Conservation (phyloP, 257 asterid species). For the Solanum medicagineum region DNA sequence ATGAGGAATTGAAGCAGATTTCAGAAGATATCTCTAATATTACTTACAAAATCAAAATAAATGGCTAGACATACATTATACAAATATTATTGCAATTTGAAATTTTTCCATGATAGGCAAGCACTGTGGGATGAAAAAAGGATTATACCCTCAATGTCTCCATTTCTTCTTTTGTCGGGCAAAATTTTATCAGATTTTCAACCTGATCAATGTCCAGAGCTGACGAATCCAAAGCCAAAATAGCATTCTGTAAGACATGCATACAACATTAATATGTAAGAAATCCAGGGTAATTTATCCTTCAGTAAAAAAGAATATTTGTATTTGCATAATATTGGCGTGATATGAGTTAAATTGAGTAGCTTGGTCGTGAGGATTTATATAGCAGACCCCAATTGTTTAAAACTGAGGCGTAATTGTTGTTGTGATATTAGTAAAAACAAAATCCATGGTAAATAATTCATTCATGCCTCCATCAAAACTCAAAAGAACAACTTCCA, state of each 20-base stretch:
- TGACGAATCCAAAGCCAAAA: slow-evolving; percentile 85
- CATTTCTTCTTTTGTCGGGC: slow-evolving; percentile 99
- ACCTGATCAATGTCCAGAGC: slow-evolving; percentile 97
- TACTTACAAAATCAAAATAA: background rate
- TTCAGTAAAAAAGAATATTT: background rate
- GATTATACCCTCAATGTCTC: slow-evolving; percentile 71
- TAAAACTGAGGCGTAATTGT: background rate
- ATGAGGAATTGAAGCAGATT: background rate
- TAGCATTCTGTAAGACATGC: slow-evolving; percentile 45
- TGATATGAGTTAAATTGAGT: background rate
- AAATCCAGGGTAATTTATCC: background rate
- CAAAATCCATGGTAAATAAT: background rate
- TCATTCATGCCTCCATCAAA: background rate
- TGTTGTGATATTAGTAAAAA: background rate
- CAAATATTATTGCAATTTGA: background rate
- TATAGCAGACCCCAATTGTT: background rate
- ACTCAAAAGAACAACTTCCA: background rate
- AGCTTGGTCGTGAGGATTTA: background rate
- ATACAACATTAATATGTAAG: background rate
- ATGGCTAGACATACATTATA: background rate
- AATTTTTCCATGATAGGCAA: background rate
- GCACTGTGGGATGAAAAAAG: background rate
- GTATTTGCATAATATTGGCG: background rate
- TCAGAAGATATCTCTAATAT: background rate
- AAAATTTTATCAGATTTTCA: slow-evolving; percentile 93